Conservation (phyloP, 2,329 filamentous ascomycete species). For the Fonsecaea erecta region DNA sequence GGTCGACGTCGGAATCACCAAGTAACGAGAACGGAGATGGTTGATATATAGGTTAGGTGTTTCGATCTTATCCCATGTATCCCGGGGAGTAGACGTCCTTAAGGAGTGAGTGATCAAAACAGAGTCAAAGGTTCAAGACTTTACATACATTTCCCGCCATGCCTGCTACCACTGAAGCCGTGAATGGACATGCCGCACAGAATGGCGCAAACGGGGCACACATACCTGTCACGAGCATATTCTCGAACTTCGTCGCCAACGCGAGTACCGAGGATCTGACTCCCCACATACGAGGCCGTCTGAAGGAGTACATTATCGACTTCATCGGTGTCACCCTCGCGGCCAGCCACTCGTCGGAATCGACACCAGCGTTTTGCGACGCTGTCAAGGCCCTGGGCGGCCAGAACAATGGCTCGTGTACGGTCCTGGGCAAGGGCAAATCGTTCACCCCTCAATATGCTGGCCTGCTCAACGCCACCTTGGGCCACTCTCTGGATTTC, state of each 20-base stretch:
- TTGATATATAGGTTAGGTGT: too few species aligned
- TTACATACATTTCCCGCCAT: not conserved
- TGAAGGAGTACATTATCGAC: slow-evolving; percentile 37
- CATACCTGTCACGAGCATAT: slow-evolving; percentile 26
- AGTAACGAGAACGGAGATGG: too few species aligned
- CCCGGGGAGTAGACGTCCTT: too few species aligned
- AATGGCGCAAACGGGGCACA: slow-evolving; percentile 16
- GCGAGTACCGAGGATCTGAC: slow-evolving; percentile 27
- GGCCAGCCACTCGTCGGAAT: slow-evolving; percentile 32
- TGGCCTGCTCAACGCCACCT: slow-evolving; percentile 49
- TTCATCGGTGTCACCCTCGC: slow-evolving; percentile 35
- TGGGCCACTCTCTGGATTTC: slow-evolving; percentile 52
- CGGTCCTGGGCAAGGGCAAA: slow-evolving; percentile 35
- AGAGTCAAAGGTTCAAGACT: too few species aligned
- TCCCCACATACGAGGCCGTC: slow-evolving; percentile 21
- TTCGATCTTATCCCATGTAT: too few species aligned
- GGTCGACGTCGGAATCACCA: too few species aligned
- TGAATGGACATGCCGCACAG: slow-evolving; percentile 5
- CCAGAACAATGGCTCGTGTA: slow-evolving; percentile 18
- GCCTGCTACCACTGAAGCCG: not conserved
- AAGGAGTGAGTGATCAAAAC: too few species aligned
- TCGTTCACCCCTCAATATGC: slow-evolving; percentile 45
- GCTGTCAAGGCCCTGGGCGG: slow-evolving; percentile 30
- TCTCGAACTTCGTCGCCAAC: slow-evolving; percentile 28
- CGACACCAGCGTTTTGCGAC: slow-evolving; percentile 30